These are phyloP conservation scores for Phytopythium delawarense DNA, from an alignment of 352 stramenopile genomes.

Conservation along the genomic window DNA sequence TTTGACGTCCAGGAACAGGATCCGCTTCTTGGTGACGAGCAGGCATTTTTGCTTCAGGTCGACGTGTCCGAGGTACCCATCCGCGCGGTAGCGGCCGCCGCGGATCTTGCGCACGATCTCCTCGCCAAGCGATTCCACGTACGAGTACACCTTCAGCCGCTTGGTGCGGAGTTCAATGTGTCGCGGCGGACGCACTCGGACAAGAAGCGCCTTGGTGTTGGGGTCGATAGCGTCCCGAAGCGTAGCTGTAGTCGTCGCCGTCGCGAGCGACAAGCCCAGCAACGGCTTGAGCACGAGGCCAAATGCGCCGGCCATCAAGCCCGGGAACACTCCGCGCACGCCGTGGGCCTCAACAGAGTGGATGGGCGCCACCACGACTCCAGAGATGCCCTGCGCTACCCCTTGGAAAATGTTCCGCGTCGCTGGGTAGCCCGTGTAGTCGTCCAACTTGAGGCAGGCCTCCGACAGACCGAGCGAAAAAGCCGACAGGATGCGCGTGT, in stretches of 20 bases:
- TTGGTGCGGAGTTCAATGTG: constrained; percentile 82
- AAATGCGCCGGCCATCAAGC: constrained; percentile 72
- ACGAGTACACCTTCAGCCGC: constrained; percentile 81
- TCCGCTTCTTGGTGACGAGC: constrained; percentile 78
- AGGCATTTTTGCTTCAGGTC: constrained; percentile 83
- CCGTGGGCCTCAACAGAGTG: constrained; percentile 80
- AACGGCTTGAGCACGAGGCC: constrained; percentile 81
- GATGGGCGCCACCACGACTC: constrained; percentile 80
- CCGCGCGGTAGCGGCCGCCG: constrained; percentile 64
- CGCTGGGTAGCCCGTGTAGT: constrained; percentile 84
- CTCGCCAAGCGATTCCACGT: constrained; percentile 84
- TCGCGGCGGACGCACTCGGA: constrained; percentile 69
- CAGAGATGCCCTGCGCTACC: constrained; percentile 80
- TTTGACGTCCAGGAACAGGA: constrained; percentile 76
- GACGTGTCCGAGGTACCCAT: constrained; percentile 82
- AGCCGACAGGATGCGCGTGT: constrained; percentile 80
- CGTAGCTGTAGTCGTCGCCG: constrained; percentile 62
- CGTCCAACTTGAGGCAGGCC: constrained; percentile 81
- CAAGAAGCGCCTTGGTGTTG: constrained; percentile 76
- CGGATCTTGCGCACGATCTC: constrained; percentile 82
- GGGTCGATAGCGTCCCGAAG: constrained; percentile 76
- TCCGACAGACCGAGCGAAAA: constrained; percentile 79
- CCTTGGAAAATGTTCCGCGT: constrained; percentile 87
- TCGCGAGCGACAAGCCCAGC: constrained; percentile 70
- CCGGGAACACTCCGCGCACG: constrained; percentile 67